Conservation (phyloP, 2,329 filamentous ascomycete species). For the Hypoxylon sp. region DNA sequence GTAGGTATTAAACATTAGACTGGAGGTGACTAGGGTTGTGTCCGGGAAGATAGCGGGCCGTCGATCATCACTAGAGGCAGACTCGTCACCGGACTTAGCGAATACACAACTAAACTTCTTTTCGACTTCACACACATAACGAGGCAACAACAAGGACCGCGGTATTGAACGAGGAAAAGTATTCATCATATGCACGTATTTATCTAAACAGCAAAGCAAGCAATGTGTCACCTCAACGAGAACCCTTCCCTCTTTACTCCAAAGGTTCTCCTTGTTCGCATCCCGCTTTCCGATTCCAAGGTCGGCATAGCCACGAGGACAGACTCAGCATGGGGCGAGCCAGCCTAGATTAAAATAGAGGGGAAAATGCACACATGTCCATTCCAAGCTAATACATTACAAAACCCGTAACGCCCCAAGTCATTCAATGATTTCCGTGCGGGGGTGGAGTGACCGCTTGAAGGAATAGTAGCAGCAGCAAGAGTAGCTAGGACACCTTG, state of each 20-base stretch:
- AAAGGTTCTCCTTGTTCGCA: slow-evolving; percentile 33
- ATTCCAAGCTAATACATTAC: slow-evolving; percentile 26
- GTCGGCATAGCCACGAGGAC: slow-evolving; percentile 18
- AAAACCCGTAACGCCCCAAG: slow-evolving; percentile 36
- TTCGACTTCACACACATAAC: slow-evolving; percentile 22
- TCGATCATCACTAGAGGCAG: slow-evolving; percentile 7
- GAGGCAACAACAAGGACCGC: background rate
- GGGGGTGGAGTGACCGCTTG: slow-evolving; percentile 12
- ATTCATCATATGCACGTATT: slow-evolving; percentile 50
- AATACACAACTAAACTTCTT: slow-evolving; percentile 4
- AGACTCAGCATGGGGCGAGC: slow-evolving; percentile 19
- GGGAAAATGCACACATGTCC: slow-evolving; percentile 28
- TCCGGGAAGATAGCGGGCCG: background rate
- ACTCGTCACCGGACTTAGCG: background rate
- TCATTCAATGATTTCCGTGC: slow-evolving; percentile 32
- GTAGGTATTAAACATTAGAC: background rate
- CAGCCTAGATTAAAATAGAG: slow-evolving; percentile 35
- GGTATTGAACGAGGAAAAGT: slow-evolving; percentile 21
- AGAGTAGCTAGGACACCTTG: background rate
- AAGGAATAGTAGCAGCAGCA: slow-evolving; percentile 18
- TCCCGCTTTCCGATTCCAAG: slow-evolving; percentile 24
- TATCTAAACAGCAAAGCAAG: slow-evolving; percentile 34
- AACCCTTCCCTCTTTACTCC: slow-evolving; percentile 37
- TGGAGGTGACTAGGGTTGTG: background rate
- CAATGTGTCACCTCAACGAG: slow-evolving; percentile 35